These are phyloP conservation scores for Garcileccinum viscosum DNA, from an alignment of 1,284 basidiomycete genomes.

Conservation along the genomic window DNA sequence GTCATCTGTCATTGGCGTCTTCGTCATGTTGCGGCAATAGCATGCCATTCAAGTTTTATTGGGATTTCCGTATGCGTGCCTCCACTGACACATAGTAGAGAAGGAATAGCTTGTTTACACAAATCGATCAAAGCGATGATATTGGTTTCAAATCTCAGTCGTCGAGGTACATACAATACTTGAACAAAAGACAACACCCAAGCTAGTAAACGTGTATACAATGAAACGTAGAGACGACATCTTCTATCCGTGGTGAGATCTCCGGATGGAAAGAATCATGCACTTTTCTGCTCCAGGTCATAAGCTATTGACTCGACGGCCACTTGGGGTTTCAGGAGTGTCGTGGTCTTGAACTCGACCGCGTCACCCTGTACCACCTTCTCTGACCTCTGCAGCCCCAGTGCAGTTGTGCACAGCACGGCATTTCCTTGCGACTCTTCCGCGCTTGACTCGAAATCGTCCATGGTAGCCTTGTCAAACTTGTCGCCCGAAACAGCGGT, in stretches of 20 bases:
- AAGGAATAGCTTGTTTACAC: too few species aligned
- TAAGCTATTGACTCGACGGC: slow-evolving; percentile 43
- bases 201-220: slow-evolving; percentile 32
- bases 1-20: too few species aligned
- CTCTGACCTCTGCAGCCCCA: slow-evolving; percentile 42
- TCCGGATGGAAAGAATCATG: slow-evolving; percentile 10
- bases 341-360: slow-evolving; percentile 33
- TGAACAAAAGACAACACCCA: slow-evolving; percentile 29
- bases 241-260: slow-evolving; percentile 7
- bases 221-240: slow-evolving; percentile 26
- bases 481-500: slow-evolving; percentile 44
- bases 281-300: slow-evolving; percentile 35
- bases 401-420: slow-evolving; percentile 46
- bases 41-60: too few species aligned
- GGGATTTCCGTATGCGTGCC: too few species aligned
- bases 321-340: slow-evolving; percentile 45
- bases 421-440: slow-evolving; percentile 15
- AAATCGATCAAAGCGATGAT: too few species aligned
- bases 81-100: too few species aligned
- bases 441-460: slow-evolving; percentile 43
- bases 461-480: slow-evolving; percentile 52
- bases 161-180: slow-evolving; percentile 32
- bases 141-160: too few species aligned
- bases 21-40: too few species aligned
- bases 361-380: slow-evolving; percentile 28